Evolutionary conservation across 163 green algal genomes (phyloP).

Genomic region (Prototheca wickerhamii): DNA sequence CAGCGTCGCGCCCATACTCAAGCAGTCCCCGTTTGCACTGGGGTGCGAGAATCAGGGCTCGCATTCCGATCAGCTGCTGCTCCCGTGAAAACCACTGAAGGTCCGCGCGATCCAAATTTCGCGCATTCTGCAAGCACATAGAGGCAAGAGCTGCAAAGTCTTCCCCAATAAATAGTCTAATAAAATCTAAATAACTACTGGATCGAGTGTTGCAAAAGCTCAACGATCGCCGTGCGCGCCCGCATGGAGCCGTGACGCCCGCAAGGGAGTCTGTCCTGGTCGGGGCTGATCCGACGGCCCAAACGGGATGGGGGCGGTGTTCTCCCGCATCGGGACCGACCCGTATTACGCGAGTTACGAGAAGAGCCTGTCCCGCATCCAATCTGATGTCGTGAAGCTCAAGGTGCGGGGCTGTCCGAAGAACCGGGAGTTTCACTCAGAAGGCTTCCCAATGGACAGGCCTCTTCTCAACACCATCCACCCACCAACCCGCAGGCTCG

Average conservation of each 20-base stretch:
- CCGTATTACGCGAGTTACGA: constrained; percentile 11
- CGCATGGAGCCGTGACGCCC: background rate
- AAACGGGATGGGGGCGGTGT: background rate
- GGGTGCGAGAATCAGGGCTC: no score
- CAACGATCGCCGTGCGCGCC: background rate
- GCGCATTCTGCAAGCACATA: background rate
- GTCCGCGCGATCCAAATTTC: no score
- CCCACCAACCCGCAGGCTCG: background rate
- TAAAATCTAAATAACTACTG: background rate
- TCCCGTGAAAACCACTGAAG: no score
- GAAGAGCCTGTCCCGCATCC: background rate
- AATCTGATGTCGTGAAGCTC: background rate
- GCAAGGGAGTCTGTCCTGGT: no score
- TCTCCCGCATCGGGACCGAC: constrained; percentile 6
- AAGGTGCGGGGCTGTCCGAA: no score
- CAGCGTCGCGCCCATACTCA: background rate
- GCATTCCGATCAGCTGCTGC: no score
- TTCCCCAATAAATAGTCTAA: background rate
- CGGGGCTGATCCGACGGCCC: no score
- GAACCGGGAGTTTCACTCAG: no score
- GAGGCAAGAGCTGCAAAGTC: background rate
- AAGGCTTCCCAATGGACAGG: no score
- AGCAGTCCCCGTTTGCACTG: background rate
- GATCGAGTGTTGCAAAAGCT: background rate
- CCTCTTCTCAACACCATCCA: no score